These are phyloP conservation scores for Ascochyta pisi DNA, from an alignment of 2,329 filamentous ascomycete species.

Conservation along the genomic window DNA sequence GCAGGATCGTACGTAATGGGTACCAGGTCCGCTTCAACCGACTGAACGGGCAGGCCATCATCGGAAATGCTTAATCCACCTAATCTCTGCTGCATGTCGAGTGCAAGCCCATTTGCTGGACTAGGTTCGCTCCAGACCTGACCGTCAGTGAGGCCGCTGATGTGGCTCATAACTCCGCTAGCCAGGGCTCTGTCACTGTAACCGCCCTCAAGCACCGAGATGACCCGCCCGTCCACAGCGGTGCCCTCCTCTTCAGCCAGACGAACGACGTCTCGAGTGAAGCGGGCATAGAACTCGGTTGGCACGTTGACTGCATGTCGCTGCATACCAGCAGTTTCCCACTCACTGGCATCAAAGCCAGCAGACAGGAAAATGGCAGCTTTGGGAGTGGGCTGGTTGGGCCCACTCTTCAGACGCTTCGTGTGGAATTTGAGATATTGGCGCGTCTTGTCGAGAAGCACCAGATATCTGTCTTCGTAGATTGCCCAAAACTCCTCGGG, in stretches of 20 bases:
- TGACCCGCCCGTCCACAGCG: constrained; percentile 79
- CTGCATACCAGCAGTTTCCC: constrained; percentile 92
- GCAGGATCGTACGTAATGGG: constrained; percentile 47
- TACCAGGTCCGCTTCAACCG: constrained; percentile 27
- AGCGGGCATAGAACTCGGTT: constrained; percentile 92
- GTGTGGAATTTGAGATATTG: constrained; percentile 78
- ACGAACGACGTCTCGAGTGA: constrained; percentile 83
- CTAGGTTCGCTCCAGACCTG: constrained; percentile 40
- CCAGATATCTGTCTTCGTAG: constrained; percentile 79
- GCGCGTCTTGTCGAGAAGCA: constrained; percentile 81
- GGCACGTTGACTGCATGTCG: constrained; percentile 94
- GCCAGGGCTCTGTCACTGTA: constrained; percentile 92
- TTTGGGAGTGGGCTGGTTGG: constrained; percentile 69
- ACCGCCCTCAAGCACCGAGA: constrained; percentile 94
- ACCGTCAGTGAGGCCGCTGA: constrained; percentile 78
- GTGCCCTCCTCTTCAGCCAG: constrained; percentile 81
- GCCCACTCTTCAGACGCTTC: constrained; percentile 64
- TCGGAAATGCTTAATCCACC: constrained; percentile 50
- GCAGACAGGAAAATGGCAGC: constrained; percentile 94
- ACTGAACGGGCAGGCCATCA: constrained; percentile 25
- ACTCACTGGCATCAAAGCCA: constrained; percentile 96
- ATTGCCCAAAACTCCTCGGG: constrained; percentile 86
- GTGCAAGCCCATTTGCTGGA: constrained; percentile 57
- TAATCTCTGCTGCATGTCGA: constrained; percentile 64
- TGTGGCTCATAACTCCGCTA: constrained; percentile 87